A percentile compares a stretch with the other conserved stretches of the same genome.
phyloP scores from a whole-genome alignment of 1,284 basidiomycete genomes.

The Trichosporon asahii region DNA sequence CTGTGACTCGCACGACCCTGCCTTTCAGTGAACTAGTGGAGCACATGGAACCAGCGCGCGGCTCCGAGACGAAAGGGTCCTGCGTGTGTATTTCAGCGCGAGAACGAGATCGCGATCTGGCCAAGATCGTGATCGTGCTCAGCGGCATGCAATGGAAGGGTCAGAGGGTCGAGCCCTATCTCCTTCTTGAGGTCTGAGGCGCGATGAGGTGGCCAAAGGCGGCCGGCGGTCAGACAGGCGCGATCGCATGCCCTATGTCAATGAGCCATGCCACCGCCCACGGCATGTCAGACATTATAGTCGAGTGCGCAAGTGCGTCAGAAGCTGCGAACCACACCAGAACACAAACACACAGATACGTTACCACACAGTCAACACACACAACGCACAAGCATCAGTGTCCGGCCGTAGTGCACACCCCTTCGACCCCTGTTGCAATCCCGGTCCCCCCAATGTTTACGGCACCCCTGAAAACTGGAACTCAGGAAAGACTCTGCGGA shows the following conservation, averaged over 20 bases:
- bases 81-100: not conserved
- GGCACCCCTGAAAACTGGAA: slow-evolving; percentile 11
- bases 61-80: not conserved
- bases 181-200: not conserved
- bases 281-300: too few relatives aligned
- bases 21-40: too few relatives aligned
- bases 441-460: not conserved
- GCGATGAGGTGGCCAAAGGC: not conserved
- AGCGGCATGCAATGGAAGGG: not conserved
- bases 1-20: not conserved
- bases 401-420: not conserved
- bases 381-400: not conserved
- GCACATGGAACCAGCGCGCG: not conserved
- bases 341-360: not conserved
- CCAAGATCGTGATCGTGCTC: not conserved
- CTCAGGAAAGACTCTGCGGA: not conserved
- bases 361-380: too few relatives aligned
- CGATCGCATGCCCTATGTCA: not conserved
- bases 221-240: not conserved
- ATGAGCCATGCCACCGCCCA: not conserved
- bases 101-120: not conserved
- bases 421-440: not conserved
- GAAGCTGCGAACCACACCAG: not conserved
- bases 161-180: not conserved
- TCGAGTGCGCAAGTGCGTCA: not conserved